phyloP scores from a whole-genome alignment of 2,329 filamentous ascomycete genomes.

The Fusarium odoratissimum region DNA sequence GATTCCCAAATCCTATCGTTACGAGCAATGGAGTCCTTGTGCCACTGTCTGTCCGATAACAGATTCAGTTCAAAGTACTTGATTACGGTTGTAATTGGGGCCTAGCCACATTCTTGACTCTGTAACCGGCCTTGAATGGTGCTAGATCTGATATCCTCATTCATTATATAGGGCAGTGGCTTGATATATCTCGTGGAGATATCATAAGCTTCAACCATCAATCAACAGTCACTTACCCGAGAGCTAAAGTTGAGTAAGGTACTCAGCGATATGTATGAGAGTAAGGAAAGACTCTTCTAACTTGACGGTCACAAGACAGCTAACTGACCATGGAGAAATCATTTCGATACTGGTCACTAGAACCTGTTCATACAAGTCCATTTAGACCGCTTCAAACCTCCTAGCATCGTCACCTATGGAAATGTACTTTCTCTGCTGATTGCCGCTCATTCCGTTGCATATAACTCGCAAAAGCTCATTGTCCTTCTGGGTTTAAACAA shows the following conservation, averaged over 20 bases:
- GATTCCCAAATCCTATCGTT: not conserved
- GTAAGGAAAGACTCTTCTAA: not conserved
- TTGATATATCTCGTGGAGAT: too few species aligned
- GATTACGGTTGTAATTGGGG: not conserved
- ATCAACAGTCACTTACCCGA: too few species aligned
- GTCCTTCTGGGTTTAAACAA: not conserved
- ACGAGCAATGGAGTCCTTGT: not conserved
- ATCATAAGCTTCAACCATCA: too few species aligned
- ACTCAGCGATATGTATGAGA: not conserved
- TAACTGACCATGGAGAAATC: not conserved
- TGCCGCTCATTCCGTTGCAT: not conserved
- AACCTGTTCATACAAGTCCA: rapidly evolving
- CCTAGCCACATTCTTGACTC: rapidly evolving
- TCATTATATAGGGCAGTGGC: too few species aligned
- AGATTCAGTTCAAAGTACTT: not conserved
- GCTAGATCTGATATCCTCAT: not conserved
- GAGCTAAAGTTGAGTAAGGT: not conserved
- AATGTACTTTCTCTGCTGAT: not conserved
- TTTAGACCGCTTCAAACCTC: too few species aligned
- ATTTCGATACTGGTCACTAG: not conserved
- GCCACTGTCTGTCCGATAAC: rapidly evolving
- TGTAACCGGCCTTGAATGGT: not conserved
- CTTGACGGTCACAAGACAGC: not conserved
- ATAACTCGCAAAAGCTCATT: not conserved
- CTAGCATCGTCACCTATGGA: too few species aligned